These are phyloP conservation scores for Dioscorea dumetorum DNA, from an alignment of 106 monocot species.

Conservation along the genomic window DNA sequence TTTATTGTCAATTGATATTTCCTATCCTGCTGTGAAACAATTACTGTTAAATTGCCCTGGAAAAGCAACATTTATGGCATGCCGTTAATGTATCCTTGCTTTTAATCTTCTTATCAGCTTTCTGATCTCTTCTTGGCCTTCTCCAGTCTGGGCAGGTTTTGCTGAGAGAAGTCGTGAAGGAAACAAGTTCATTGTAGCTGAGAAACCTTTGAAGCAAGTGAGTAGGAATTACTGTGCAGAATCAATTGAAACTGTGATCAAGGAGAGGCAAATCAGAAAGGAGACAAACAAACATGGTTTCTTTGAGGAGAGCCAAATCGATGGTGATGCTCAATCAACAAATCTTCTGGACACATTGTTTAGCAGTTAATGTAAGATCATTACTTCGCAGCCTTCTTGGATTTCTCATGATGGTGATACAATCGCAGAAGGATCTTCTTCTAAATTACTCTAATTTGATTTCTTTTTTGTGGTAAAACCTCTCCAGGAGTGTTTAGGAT, in stretches of 20 bases:
- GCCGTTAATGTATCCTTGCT: too few species aligned
- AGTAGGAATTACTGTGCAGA: slow-evolving; percentile 58
- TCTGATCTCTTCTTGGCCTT: slow-evolving; percentile 3
- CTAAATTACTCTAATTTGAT: too few species aligned
- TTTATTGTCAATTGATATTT: too few species aligned
- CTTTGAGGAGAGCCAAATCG: slow-evolving; percentile 30
- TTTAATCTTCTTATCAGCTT: neutral
- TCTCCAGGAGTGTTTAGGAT: too few species aligned
- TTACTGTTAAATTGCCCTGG: too few species aligned
- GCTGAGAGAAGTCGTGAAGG: slow-evolving; percentile 66
- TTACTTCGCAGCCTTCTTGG: too few species aligned
- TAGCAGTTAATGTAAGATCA: slow-evolving; percentile 10
- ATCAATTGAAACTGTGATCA: slow-evolving; percentile 57
- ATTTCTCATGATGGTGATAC: too few species aligned
- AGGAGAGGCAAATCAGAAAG: slow-evolving; percentile 57
- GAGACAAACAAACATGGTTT: slow-evolving; percentile 40
- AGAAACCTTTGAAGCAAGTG: slow-evolving; percentile 49
- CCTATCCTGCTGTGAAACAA: too few species aligned
- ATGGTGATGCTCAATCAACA: slow-evolving; percentile 16
- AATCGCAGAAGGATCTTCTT: too few species aligned
- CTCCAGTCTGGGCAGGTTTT: slow-evolving; percentile 87
- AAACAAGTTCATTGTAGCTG: slow-evolving; percentile 66
- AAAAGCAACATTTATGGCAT: too few species aligned
- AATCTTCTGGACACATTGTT: slow-evolving; percentile 33
- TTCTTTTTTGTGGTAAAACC: too few species aligned